These are phyloP conservation scores for Smallanthus sonchifolius DNA, from an alignment of 129 eudicot species.

Conservation along the genomic window DNA sequence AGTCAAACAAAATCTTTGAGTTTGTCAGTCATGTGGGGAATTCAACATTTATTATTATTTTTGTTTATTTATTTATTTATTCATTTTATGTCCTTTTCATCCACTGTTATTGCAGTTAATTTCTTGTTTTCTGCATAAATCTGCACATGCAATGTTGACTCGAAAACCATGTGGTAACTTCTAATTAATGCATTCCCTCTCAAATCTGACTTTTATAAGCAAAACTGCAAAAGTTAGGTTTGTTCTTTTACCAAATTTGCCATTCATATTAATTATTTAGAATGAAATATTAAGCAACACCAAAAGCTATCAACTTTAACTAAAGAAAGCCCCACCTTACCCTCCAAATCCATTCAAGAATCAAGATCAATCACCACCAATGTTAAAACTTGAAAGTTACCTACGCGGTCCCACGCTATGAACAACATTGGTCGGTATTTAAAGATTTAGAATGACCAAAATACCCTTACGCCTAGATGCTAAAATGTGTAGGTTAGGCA, in stretches of 20 bases:
- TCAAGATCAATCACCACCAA: slow-evolving; percentile 39
- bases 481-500: neutral
- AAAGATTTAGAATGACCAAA: slow-evolving; percentile 6
- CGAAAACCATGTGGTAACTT: slow-evolving; percentile 54
- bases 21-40: slow-evolving; percentile 32
- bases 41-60: slow-evolving; percentile 3
- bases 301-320: slow-evolving; percentile 30
- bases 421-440: neutral
- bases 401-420: neutral
- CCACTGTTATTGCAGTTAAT: slow-evolving; percentile 30
- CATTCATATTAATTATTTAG: slow-evolving; percentile 23
- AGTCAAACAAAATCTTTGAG: slow-evolving; percentile 33
- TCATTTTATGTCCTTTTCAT: slow-evolving; percentile 25
- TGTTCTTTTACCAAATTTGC: slow-evolving; percentile 54
- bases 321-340: slow-evolving; percentile 27
- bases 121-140: slow-evolving; percentile 40
- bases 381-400: slow-evolving; percentile 15
- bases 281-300: slow-evolving; percentile 23
- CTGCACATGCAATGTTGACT: slow-evolving; percentile 91
- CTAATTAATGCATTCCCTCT: slow-evolving; percentile 41
- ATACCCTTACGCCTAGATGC: neutral
- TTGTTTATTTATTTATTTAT: neutral
- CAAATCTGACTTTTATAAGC: slow-evolving; percentile 55
- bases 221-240: slow-evolving; percentile 52
- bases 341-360: slow-evolving; percentile 18